A percentile compares a stretch with the other conserved stretches of the same genome.
These are phyloP conservation scores for Eimeria praecox DNA, from an alignment of 169 alveolate genomes.

Conservation along the genomic window DNA sequence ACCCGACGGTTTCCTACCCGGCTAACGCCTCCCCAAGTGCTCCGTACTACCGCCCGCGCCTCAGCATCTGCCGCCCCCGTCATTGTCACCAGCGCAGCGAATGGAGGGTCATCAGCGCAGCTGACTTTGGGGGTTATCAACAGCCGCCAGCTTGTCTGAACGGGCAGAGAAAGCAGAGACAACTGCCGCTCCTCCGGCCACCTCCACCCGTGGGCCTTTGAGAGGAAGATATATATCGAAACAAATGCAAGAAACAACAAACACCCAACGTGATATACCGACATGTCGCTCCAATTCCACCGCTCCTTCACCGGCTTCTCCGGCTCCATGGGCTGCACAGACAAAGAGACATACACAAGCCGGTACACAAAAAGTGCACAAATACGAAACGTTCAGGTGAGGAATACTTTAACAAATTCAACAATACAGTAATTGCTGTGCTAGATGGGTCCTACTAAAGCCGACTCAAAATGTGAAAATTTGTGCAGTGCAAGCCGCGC, in stretches of 20 bases:
- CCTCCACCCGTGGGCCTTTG: neutral
- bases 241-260: neutral
- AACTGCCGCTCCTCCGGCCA: neutral
- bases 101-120: constrained; percentile 60
- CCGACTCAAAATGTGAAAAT: too few relatives aligned
- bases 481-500: neutral
- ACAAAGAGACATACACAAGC: neutral
- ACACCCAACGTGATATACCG: neutral
- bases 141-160: constrained; percentile 50
- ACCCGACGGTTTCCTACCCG: constrained; percentile 8
- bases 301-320: neutral
- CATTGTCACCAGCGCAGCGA: constrained; percentile 24
- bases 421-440: too few relatives aligned
- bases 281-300: neutral
- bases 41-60: constrained; percentile 41
- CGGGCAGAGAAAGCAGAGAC: constrained; percentile 45
- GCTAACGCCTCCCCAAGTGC: constrained; percentile 45
- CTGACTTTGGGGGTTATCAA: constrained; percentile 4
- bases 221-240: neutral
- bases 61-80: constrained; percentile 19
- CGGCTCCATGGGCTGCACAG: neutral
- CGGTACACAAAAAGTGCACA: neutral
- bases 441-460: too few relatives aligned
- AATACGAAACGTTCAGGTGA: neutral
- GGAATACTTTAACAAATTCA: neutral